A percentile compares a stretch with the other conserved stretches of the same genome.
Conservation (phyloP, 2,329 filamentous ascomycete species). For the Incumbomyces lentus region DNA sequence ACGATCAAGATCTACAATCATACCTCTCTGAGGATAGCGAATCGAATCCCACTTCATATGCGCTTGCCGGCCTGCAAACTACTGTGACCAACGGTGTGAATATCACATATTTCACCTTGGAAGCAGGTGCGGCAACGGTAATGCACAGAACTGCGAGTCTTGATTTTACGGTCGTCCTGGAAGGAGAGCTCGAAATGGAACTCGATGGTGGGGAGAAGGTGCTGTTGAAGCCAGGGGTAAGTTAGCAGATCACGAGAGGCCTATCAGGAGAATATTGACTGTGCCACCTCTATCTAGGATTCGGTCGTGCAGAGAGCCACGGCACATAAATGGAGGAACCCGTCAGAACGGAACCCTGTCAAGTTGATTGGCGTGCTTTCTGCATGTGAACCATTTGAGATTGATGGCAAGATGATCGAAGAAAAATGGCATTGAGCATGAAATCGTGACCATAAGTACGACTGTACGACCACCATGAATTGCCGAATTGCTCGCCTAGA, state of each 20-base stretch:
- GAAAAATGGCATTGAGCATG: background rate
- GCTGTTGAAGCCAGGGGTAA: conserved; percentile 12
- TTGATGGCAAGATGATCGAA: conserved; percentile 9
- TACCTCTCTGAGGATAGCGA: conserved; percentile 8
- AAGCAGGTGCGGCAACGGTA: conserved; percentile 8
- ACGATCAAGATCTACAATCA: conserved; percentile 12
- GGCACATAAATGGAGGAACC: conserved; percentile 15
- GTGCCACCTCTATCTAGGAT: too few species aligned
- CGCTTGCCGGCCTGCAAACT: conserved; percentile 7
- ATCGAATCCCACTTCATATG: conserved; percentile 5
- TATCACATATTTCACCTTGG: conserved; percentile 11
- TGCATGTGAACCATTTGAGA: conserved; percentile 12
- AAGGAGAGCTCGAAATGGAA: conserved; percentile 15
- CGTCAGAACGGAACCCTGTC: conserved; percentile 11
- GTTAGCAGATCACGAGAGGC: too few species aligned
- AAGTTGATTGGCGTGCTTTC: conserved; percentile 9
- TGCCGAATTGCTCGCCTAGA: too few species aligned
- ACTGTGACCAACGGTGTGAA: conserved; percentile 11
- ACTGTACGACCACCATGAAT: too few species aligned
- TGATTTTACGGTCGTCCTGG: conserved; percentile 13
- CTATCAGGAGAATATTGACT: too few species aligned
- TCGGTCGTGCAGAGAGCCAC: conserved; percentile 16
- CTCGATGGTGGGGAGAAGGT: conserved; percentile 14
- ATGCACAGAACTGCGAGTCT: conserved; percentile 15
- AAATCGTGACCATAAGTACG: too few species aligned